These are phyloP conservation scores for Castanea sativa DNA, from an alignment of 306 rosid genomes.

Conservation along the genomic window DNA sequence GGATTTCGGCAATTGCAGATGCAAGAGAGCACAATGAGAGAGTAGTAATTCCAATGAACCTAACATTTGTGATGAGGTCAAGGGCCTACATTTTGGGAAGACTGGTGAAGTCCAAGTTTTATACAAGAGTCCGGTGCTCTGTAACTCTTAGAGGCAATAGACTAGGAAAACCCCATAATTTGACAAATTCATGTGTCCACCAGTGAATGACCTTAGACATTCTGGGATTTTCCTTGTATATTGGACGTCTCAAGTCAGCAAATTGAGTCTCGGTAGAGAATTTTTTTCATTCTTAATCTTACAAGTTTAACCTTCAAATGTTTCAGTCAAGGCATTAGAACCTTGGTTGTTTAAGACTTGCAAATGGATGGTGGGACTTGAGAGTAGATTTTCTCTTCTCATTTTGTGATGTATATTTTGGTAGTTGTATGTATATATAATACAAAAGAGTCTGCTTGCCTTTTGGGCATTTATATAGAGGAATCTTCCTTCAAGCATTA, in stretches of 20 bases:
- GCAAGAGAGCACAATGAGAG: conserved; percentile 25
- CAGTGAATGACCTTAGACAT: conserved; percentile 17
- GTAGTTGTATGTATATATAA: not conserved
- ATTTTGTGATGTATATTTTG: not conserved
- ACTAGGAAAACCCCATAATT: conserved; percentile 59
- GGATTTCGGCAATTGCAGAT: conserved; percentile 41
- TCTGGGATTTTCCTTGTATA: not conserved
- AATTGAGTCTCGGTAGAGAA: not conserved
- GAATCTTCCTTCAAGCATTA: not conserved
- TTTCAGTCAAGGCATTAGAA: not conserved
- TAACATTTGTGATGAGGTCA: conserved; percentile 74
- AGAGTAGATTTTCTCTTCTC: not conserved
- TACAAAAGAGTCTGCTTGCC: not conserved
- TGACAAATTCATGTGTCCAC: conserved; percentile 59
- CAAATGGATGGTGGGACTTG: not conserved
- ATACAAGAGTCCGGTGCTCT: conserved; percentile 56
- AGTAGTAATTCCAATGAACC: conserved; percentile 60
- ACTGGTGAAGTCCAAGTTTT: conserved; percentile 76
- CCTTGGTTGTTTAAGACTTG: not conserved
- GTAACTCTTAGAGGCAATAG: conserved; percentile 57
- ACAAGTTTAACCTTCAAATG: not conserved
- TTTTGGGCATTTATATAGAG: not conserved
- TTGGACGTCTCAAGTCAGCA: not conserved
- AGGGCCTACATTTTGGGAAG: conserved; percentile 78
- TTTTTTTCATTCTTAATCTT: not conserved